Percentiles rank a stretch among this genome's conserved stretches.
These are phyloP conservation scores for Cordyceps tenuipes DNA, from an alignment of 2,329 filamentous ascomycete genomes.

Conservation along the genomic window DNA sequence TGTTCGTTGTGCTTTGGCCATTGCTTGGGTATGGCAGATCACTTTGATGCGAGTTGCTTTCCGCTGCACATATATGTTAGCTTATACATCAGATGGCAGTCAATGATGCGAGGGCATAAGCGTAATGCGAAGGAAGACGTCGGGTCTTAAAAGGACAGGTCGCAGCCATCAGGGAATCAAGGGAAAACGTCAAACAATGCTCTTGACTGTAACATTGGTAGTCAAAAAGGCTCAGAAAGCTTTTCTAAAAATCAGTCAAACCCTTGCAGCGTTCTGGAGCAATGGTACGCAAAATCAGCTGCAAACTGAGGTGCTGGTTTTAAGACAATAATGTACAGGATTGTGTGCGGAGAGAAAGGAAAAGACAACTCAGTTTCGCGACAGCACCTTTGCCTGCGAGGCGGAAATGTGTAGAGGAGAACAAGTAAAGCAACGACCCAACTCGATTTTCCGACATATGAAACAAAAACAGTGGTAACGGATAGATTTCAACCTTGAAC, in stretches of 20 bases:
- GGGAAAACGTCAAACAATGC: neutral
- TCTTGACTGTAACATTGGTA: conserved; percentile 10
- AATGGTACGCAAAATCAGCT: conserved; percentile 29
- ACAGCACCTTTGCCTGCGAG: conserved; percentile 8
- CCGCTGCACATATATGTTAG: conserved; percentile 3
- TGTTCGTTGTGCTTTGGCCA: neutral
- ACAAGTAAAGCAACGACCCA: conserved; percentile 1
- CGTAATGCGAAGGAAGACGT: neutral
- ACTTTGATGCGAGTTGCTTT: neutral
- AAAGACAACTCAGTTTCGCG: conserved; percentile 6
- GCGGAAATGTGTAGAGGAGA: neutral
- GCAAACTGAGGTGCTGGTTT: conserved; percentile 34
- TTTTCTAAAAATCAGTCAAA: conserved; percentile 7
- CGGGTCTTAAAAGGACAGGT: neutral
- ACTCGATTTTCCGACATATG: conserved; percentile 5
- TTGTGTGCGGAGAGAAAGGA: conserved; percentile 21
- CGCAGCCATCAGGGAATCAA: neutral
- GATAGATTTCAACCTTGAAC: conserved; percentile 2
- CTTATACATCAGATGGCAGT: neutral
- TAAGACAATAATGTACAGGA: conserved; percentile 48
- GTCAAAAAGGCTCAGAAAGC: conserved; percentile 4
- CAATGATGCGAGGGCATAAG: neutral
- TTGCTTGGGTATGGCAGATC: neutral
- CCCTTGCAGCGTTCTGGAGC: conserved; percentile 19
- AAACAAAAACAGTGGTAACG: neutral